Conservation (phyloP, 352 stramenopile genomes). For the Saprolegnia diclina region DNA sequence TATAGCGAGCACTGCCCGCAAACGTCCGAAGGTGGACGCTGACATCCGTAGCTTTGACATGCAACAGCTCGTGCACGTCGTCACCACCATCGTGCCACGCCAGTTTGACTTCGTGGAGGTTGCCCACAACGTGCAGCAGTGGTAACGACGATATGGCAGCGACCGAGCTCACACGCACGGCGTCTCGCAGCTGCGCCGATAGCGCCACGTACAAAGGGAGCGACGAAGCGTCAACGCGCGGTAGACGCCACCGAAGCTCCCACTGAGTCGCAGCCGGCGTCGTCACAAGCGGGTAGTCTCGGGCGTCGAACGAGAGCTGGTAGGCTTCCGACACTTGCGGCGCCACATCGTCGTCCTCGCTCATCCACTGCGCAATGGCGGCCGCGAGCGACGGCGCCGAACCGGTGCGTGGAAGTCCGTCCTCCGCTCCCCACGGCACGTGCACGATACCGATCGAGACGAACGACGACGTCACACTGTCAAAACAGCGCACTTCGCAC, state of each 20-base stretch:
- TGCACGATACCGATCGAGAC: slow-evolving; percentile 57
- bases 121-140: not conserved
- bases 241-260: slow-evolving; percentile 69
- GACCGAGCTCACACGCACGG: slow-evolving; percentile 8
- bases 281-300: not conserved
- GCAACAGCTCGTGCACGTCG: not conserved
- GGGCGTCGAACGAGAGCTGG: not conserved
- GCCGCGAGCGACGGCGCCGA: slow-evolving; percentile 1
- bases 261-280: slow-evolving; percentile 32
- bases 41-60: not conserved
- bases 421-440: slow-evolving; percentile 47
- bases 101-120: not conserved
- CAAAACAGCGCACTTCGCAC: slow-evolving; percentile 68
- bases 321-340: not conserved
- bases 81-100: not conserved
- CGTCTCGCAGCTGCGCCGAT: not conserved
- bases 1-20: not conserved
- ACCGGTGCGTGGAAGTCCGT: not conserved
- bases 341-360: not conserved
- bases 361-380: not conserved
- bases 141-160: not conserved
- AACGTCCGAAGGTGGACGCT: not conserved
- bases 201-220: not conserved
- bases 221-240: not conserved
- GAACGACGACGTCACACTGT: slow-evolving; percentile 45